Evolutionary conservation across 495 filamentous ascomycete genomes (phyloP).

Genomic region (Penicillium maclennaniae): DNA sequence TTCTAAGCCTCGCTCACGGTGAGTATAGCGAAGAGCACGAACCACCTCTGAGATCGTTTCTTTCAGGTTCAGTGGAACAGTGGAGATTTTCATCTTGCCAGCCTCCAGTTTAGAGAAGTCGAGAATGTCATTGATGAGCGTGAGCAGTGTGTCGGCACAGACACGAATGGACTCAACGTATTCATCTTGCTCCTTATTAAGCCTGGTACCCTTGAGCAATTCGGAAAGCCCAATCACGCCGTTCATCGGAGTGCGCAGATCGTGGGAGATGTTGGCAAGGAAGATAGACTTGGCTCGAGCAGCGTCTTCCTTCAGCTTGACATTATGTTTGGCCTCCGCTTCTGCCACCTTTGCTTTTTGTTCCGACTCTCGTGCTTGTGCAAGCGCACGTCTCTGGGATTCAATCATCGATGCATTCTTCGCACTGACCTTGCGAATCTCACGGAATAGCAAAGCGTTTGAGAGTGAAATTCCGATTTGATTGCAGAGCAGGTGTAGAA

Average conservation of each 20-base stretch:
- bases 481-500: constrained; percentile 81
- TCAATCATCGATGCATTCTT: constrained; percentile 85
- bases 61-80: constrained; percentile 76
- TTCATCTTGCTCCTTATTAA: constrained; percentile 79
- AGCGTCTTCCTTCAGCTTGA: constrained; percentile 86
- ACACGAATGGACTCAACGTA: constrained; percentile 91
- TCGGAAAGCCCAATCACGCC: constrained; percentile 90
- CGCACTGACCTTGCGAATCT: constrained; percentile 71
- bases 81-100: constrained; percentile 91
- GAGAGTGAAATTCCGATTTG: constrained; percentile 87
- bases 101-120: constrained; percentile 94
- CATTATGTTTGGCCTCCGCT: constrained; percentile 77
- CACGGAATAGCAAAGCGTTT: constrained; percentile 80
- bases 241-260: constrained; percentile 80
- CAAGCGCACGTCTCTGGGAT: constrained; percentile 76
- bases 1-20: constrained; percentile 70
- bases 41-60: constrained; percentile 88
- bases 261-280: constrained; percentile 87
- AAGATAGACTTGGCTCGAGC: constrained; percentile 90
- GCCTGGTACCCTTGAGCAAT: constrained; percentile 69
- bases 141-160: constrained; percentile 85
- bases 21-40: constrained; percentile 78
- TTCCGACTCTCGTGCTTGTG: constrained; percentile 75
- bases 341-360: constrained; percentile 79
- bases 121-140: constrained; percentile 90